Base-by-base conservation (phyloP, 2,329 filamentous ascomycete genomes). In the Penicillium sp. region DNA sequence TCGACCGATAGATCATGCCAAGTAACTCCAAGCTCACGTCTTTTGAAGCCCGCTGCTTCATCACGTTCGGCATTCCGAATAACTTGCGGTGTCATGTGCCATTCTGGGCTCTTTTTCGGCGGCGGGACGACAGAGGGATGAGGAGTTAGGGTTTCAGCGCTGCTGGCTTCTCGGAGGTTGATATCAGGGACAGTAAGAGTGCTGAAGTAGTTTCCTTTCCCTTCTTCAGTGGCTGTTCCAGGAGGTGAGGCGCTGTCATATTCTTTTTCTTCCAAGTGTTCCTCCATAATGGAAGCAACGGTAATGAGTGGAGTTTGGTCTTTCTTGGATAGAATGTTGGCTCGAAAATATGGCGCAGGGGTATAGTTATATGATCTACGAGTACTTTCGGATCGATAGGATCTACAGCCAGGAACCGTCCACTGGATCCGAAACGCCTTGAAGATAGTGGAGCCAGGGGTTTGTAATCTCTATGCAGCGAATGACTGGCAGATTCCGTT, bases 1-100 rank as follows among this genome's bases (percentile, higher is more conserved):
- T 86, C 81, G n/a, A 91, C 88, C 0, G 80, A 89, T 51, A 91
- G 78, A 58, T 86, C 80, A 64, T 84, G 80, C 85, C 87, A 91
- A 1, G 88, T 85, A 0, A 91, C 80, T 26, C 88, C 89, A 4
- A 89, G 80, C 67, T 82, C 77, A 37, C 82, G 79, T 8, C 76
- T 72, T 28, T 80, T 82, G 59, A 81, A 76, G 2, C 80, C 80
- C 3, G 82, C 82, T 3, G 77, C 75, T 19, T 77, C 68, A n/a
- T 83, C 79, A 11, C 80, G 78, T 26, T 80, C 75, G n/a, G 63
- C 60, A 52, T 74, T 73, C 1, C 73, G 77, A 19, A 79, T 74
- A 16, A 85, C 75, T 58, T 82, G 79, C 6, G 77, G 72, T 68
- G 82, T 83, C 67, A 85, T 71, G 8, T 71, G 64, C 54, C 54